Base-by-base conservation (phyloP, 2,329 filamentous ascomycete species). In the Aspergillus oerlinghausenensis region DNA sequence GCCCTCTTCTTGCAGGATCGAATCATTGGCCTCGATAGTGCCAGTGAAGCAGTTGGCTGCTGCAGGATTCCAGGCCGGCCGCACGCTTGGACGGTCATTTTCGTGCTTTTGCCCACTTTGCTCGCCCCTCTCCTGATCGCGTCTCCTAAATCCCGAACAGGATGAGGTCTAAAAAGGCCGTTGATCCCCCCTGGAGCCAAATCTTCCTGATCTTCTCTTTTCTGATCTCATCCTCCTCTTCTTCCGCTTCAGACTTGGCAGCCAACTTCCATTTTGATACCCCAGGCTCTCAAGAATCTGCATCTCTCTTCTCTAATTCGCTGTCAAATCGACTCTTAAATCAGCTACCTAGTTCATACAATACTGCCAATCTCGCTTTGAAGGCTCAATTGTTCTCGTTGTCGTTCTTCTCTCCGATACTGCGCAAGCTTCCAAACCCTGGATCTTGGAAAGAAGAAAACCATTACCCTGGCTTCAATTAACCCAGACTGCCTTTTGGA, bases 401-500 rank as follows among this genome's bases (percentile, higher is more conserved):
- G 55, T 49, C 55, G 49, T 57, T 53, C 55, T 50, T 55, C 47
- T 60, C 49, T 35, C 55, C 54, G 35, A 47, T 47, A 26, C 32
- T 32, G 25, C 28, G 26, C 60, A 60, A 58, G 55, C 51, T 52
- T 58, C 59, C 52, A 57, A 43, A 45, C 58, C 59, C 54, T 62
- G 61, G 60, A 63, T 60, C 61, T 59, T 60, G 61, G 56, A 59
- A 58, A 52, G 21, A 45, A 50, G 48, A 55, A 57, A 28, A 53
- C n/a, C 19, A 42, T 29, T 51, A 59, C 63, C 61, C 63, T 68
- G 65, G 62, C 65, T 64, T 55, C 57, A 55, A 54, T 53, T 61
- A 59, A 57, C 52, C 60, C 55, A 57, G 53, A 58, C 55, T 63
- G 51, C 53, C 65, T 64, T 57, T 63, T 67, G 69, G 66, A 70